Base-by-base conservation (phyloP, 2,329 filamentous ascomycete species). In the Aspergillus vadensis region DNA sequence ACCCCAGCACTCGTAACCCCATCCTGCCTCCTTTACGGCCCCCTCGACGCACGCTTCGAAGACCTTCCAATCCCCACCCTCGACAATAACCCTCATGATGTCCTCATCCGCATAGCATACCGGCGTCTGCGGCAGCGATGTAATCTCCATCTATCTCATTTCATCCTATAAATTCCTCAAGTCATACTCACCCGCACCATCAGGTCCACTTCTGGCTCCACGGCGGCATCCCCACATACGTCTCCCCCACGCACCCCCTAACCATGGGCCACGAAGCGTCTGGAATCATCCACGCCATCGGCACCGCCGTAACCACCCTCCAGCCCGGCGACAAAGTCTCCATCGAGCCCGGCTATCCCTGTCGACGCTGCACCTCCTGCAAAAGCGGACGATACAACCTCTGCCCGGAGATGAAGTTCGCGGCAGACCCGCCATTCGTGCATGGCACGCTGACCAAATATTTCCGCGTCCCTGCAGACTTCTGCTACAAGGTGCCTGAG, bases 61-160 rank as follows among this genome's bases (percentile, higher is more conserved):
- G 74, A 80, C 55, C 70, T 63, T 7, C 73, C 75, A 0, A 65
- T 78, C 1, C 79, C 79, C 2, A 60, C 65, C 3, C 67, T 79
- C 5, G 59, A 69, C 6, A 2, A 25, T 7, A 67, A 76, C 12
- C 70, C 73, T 0, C 68, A 76, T 57, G 78, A 81, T 63, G 76
- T 81, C 17, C 71, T 81, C 25, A 69, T 81, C 8, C 74, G 76
- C n/a, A 77, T 82, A 41, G 73, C 75, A 3, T 81, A 75, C 78
- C 0, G 79, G 79, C 3, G 76, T 81, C n/a, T 80, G 78, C 61
- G 79, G 77, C 21, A 77, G 75, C 57, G 76, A 78, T 66, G 74
- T 74, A 63, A 27, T 64, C 23, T 25, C 9, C 27, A 30, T 25
- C 43, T 5, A 19, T 8, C 9, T 5, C 21, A 41, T 17, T 21